Evolutionary conservation across 768 basidiomycete genomes (phyloP).

Genomic region (Pulveroboletus ravenelii): DNA sequence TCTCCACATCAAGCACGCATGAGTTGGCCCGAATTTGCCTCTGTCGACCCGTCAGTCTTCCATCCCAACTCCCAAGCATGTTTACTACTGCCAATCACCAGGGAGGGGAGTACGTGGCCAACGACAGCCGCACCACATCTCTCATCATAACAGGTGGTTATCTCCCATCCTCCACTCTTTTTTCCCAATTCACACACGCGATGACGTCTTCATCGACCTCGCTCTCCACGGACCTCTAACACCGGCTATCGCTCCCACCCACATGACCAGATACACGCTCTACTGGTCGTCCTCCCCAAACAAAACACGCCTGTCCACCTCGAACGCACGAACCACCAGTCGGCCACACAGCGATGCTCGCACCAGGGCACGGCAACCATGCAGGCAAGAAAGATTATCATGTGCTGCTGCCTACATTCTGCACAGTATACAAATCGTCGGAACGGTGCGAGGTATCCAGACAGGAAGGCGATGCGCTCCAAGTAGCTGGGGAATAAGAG

Average conservation of each 20-base stretch:
- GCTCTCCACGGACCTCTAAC: too few species aligned
- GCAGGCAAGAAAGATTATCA: constrained; percentile 31
- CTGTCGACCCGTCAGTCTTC: too few species aligned
- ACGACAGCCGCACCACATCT: too few species aligned
- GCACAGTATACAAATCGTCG: constrained; percentile 37
- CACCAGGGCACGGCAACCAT: constrained; percentile 17
- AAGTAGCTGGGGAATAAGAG: constrained; percentile 27
- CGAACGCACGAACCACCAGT: constrained; percentile 16
- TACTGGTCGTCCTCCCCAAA: constrained; percentile 33
- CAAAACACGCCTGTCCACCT: constrained; percentile 19
- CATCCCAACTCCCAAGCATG: too few species aligned
- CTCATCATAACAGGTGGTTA: too few species aligned
- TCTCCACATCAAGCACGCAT: too few species aligned
- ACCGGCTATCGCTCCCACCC: constrained; percentile 7
- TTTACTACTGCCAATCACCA: too few species aligned
- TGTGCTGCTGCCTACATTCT: constrained; percentile 30
- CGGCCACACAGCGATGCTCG: constrained; percentile 22
- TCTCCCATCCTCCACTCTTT: too few species aligned
- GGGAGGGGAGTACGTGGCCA: too few species aligned
- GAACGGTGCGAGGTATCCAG: constrained; percentile 28
- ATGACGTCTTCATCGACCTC: too few species aligned
- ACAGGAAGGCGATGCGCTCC: constrained; percentile 25
- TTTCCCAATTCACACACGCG: too few species aligned
- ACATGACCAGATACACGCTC: constrained; percentile 29
- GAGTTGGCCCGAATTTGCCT: too few species aligned